Conservation (phyloP, 2,329 filamentous ascomycete species). For the Apiospora sp. region DNA sequence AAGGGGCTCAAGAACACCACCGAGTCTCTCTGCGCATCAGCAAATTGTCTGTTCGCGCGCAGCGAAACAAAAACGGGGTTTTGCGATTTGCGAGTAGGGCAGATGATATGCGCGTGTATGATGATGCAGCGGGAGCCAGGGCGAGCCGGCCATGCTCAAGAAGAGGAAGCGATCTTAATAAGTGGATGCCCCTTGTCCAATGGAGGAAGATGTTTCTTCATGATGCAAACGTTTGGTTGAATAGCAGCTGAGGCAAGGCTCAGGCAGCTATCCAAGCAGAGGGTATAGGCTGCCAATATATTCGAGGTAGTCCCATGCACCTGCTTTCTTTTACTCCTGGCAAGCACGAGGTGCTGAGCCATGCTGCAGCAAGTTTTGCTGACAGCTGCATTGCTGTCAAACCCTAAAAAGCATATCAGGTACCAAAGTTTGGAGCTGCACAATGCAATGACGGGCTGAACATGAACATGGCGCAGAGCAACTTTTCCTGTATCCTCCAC, state of each 20-base stretch:
- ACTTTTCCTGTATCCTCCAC: neutral
- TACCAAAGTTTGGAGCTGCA: slow-evolving; percentile 6
- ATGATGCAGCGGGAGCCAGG: slow-evolving; percentile 8
- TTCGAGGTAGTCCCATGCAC: neutral
- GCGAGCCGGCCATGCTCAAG: slow-evolving; percentile 9
- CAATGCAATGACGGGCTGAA: neutral
- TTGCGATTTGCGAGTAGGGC: slow-evolving; percentile 14
- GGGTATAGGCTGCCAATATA: slow-evolving; percentile 4
- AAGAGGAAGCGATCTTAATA: slow-evolving; percentile 4
- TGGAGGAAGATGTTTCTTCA: neutral
- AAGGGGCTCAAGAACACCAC: slow-evolving; percentile 13
- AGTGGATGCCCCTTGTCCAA: neutral
- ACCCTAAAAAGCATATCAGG: slow-evolving; percentile 11
- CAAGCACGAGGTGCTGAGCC: slow-evolving; percentile 4
- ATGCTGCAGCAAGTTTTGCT: slow-evolving; percentile 1
- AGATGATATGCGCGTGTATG: neutral
- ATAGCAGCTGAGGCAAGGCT: too few relatives aligned
- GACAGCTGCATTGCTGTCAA: slow-evolving; percentile 21
- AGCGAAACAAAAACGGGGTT: slow-evolving; percentile 1
- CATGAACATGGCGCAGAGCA: neutral
- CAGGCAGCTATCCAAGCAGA: neutral
- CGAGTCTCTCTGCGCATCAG: slow-evolving; percentile 8
- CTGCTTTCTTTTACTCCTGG: slow-evolving; percentile 8
- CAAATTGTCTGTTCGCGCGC: neutral
- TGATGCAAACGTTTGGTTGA: neutral